Evolutionary conservation across 2,329 filamentous ascomycete genomes (phyloP).

Genomic region (Beauveria pseudobassiana): DNA sequence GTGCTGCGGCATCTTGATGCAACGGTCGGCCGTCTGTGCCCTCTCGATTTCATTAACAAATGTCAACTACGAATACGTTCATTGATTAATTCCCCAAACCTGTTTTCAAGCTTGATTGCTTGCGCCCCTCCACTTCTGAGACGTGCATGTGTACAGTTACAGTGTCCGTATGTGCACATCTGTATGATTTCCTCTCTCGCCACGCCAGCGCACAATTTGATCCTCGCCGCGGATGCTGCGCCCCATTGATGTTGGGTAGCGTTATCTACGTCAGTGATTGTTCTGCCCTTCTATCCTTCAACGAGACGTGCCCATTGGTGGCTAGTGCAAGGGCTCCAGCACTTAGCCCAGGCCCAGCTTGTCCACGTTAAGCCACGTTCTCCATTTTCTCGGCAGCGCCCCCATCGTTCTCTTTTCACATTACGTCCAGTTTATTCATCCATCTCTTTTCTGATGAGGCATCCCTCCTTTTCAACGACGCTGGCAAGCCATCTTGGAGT

Average conservation of each 20-base stretch:
- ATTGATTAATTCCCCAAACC: too few relatives aligned
- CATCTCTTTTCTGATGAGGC: background rate
- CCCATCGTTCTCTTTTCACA: background rate
- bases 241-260: background rate
- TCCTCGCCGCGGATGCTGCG: background rate
- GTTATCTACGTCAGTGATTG: background rate
- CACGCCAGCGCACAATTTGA: background rate
- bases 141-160: background rate
- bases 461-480: background rate
- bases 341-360: background rate
- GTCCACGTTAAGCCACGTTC: slow-evolving; percentile 1
- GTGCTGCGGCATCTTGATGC: too few relatives aligned
- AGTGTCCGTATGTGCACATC: too few relatives aligned
- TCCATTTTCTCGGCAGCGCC: background rate
- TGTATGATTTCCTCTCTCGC: background rate
- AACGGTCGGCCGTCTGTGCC: too few relatives aligned
- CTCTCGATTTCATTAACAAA: too few relatives aligned
- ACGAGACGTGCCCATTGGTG: slow-evolving; percentile 3
- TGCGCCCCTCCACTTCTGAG: too few relatives aligned
- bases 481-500: background rate
- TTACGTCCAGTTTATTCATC: background rate
- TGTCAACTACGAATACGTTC: too few relatives aligned
- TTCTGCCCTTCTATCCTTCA: background rate
- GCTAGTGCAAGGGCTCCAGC: background rate
- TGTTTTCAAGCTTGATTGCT: too few relatives aligned